Evolutionary conservation across 179 eudicot genomes (phyloP).

Genomic region (Patellifolia procumbens): DNA sequence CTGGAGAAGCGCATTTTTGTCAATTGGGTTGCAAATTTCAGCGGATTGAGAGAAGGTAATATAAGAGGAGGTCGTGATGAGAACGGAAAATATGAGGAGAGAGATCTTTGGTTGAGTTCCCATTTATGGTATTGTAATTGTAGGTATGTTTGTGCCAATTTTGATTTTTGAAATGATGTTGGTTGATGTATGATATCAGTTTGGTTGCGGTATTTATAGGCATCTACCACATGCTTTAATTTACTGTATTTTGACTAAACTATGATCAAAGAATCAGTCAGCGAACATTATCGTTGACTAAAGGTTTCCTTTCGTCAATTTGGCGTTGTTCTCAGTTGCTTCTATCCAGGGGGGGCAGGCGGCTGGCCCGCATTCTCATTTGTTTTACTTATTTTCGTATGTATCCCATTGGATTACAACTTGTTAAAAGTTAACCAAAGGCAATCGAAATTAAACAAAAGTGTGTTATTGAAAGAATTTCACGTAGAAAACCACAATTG

Average conservation of each 20-base stretch:
- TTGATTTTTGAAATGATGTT: neutral
- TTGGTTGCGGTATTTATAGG: neutral
- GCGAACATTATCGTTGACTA: neutral
- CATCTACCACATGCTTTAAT: neutral
- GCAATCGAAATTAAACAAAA: too few relatives aligned
- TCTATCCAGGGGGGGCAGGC: too few relatives aligned
- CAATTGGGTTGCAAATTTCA: slow-evolving; percentile 46
- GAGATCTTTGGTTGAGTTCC: slow-evolving; percentile 3
- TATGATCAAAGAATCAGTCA: slow-evolving; percentile 10
- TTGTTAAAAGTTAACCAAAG: too few relatives aligned
- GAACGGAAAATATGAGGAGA: slow-evolving; percentile 10
- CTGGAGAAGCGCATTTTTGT: slow-evolving; percentile 54
- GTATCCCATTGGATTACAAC: too few relatives aligned
- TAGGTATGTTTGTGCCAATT: neutral
- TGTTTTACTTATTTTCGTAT: too few relatives aligned
- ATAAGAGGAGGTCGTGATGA: slow-evolving; percentile 25
- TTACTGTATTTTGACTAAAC: slow-evolving; percentile 6
- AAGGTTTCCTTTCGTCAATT: neutral
- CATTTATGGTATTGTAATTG: slow-evolving; percentile 10
- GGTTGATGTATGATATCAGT: neutral
- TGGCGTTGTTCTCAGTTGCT: neutral
- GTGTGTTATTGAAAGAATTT: too few relatives aligned
- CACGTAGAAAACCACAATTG: too few relatives aligned
- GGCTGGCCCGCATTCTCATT: too few relatives aligned
- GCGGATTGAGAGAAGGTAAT: slow-evolving; percentile 18